Percentiles rank a stretch among this genome's conserved stretches.
Conservation (phyloP, 352 stramenopile genomes). For the Phytophthora crassamura region DNA sequence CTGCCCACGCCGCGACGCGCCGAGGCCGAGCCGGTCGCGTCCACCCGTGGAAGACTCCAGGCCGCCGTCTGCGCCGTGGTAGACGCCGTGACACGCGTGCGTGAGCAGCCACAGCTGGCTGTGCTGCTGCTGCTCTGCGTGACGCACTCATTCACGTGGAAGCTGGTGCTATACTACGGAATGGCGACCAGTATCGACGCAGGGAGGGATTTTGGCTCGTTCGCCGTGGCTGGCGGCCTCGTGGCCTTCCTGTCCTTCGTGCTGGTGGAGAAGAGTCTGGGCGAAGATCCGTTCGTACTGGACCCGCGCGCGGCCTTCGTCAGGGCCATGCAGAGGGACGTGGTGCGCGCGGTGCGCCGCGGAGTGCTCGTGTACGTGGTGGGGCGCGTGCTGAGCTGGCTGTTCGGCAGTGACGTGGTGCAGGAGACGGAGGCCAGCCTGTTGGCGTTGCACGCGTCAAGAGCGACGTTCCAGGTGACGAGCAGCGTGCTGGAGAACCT, state of each 20-base stretch:
- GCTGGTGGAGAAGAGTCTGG: conserved; percentile 47
- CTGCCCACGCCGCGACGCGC: conserved; percentile 42
- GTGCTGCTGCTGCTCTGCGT: conserved; percentile 53
- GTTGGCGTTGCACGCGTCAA: conserved; percentile 34
- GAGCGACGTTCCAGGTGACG: conserved; percentile 52
- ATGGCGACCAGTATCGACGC: conserved; percentile 26
- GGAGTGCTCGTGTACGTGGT: conserved; percentile 49
- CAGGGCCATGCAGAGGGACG: conserved; percentile 44
- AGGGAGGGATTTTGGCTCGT: conserved; percentile 37
- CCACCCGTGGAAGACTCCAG: conserved; percentile 39
- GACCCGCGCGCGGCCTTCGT: conserved; percentile 51
- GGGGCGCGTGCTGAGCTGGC: conserved; percentile 29
- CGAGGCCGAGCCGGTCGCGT: conserved; percentile 25
- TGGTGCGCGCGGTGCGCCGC: conserved; percentile 52
- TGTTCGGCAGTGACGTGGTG: conserved; percentile 14
- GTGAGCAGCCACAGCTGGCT: conserved; percentile 54
- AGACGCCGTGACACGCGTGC: conserved; percentile 39
- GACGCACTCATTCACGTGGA: conserved; percentile 60
- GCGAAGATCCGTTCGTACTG: conserved; percentile 58
- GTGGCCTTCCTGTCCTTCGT: conserved; percentile 58
- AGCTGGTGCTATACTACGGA: conserved; percentile 46
- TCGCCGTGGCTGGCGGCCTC: conserved; percentile 45
- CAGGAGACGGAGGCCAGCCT: conserved; percentile 16
- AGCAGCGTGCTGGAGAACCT: conserved; percentile 57
- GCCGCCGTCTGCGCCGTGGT: conserved; percentile 42